These are phyloP conservation scores for Aspergillus biplanus DNA, from an alignment of 495 filamentous ascomycete genomes.

Conservation along the genomic window DNA sequence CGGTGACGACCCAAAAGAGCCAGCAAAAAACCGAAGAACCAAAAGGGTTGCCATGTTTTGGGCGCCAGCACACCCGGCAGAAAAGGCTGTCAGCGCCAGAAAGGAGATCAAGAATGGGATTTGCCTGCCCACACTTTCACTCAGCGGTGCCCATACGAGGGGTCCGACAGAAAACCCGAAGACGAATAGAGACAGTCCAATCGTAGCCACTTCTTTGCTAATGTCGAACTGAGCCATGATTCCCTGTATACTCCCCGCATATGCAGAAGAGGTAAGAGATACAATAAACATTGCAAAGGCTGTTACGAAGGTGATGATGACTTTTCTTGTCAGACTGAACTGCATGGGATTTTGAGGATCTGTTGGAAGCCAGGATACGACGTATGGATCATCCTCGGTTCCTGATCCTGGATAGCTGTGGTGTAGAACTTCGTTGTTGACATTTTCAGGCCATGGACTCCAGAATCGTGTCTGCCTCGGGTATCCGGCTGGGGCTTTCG, in stretches of 20 bases:
- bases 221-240: conserved; percentile 45
- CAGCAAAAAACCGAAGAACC: conserved; percentile 71
- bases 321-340: conserved; percentile 1
- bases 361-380: conserved; percentile 63
- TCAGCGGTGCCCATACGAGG: conserved; percentile 31
- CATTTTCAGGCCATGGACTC: background rate
- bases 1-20: conserved; percentile 68
- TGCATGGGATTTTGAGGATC: conserved; percentile 60
- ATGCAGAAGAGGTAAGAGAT: conserved; percentile 44
- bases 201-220: conserved; percentile 40
- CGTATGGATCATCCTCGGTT: conserved; percentile 63
- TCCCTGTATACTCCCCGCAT: conserved; percentile 39
- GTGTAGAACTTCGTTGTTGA: conserved; percentile 10
- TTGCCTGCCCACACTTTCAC: conserved; percentile 54
- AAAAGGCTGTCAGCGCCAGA: conserved; percentile 55
- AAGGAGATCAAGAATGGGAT: conserved; percentile 38
- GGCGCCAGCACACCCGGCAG: conserved; percentile 58
- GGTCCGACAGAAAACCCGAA: conserved; percentile 53
- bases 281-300: background rate
- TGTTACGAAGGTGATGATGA: conserved; percentile 23
- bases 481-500: background rate
- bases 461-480: background rate
- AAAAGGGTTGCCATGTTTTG: conserved; percentile 58
- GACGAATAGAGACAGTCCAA: conserved; percentile 53
- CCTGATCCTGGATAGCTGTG: conserved; percentile 49